A percentile compares a stretch with the other conserved stretches of the same genome.
These are phyloP conservation scores for Fusarium sp. DNA, from an alignment of 2,329 filamentous ascomycete genomes.

Conservation along the genomic window DNA sequence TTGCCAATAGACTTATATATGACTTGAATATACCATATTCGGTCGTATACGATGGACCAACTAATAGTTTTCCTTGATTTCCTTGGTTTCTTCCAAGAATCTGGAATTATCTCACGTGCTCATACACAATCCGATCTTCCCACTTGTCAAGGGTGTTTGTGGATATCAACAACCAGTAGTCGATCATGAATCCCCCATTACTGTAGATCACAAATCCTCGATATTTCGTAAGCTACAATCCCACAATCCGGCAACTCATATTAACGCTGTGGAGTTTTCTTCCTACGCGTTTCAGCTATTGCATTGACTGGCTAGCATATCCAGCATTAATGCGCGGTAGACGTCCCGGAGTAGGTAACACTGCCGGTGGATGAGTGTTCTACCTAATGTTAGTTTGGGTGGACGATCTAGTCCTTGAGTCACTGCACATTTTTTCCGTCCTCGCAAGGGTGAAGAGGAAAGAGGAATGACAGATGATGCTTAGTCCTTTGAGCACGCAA, in stretches of 20 bases:
- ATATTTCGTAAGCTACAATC: slow-evolving; percentile 15
- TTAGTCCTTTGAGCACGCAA: background rate
- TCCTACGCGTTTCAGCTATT: background rate
- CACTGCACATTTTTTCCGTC: background rate
- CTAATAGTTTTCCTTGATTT: background rate
- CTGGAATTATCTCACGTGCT: background rate
- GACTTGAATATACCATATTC: too few relatives aligned
- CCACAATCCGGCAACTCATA: slow-evolving; percentile 25
- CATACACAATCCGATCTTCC: slow-evolving; percentile 3
- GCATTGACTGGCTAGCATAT: background rate
- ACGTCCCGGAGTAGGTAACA: background rate
- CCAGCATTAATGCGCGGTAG: background rate
- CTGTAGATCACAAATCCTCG: slow-evolving; percentile 28
- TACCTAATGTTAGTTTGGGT: background rate
- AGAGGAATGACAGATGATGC: background rate
- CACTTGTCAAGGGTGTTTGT: slow-evolving; percentile 21
- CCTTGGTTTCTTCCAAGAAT: background rate
- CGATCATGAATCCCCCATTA: slow-evolving; percentile 12
- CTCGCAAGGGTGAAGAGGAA: background rate
- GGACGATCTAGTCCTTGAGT: background rate
- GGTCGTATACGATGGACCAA: background rate
- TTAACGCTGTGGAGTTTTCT: slow-evolving; percentile 13
- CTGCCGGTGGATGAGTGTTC: background rate
- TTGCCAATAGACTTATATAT: too few relatives aligned
- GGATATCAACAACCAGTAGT: slow-evolving; percentile 4